Conservation (phyloP, 2,329 filamentous ascomycete species). For the Fusarium metavorans region DNA sequence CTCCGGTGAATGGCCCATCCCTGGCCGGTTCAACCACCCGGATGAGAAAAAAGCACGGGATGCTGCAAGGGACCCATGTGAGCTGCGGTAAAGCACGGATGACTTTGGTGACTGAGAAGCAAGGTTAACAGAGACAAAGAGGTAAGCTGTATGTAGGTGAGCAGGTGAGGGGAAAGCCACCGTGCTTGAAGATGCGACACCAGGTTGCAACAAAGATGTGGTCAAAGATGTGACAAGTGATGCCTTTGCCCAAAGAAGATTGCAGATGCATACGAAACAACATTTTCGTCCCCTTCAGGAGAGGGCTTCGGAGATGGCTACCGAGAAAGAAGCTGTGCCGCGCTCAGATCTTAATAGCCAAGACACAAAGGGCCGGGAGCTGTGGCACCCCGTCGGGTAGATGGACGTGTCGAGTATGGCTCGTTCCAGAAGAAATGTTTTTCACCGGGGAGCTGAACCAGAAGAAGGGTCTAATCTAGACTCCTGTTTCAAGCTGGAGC, state of each 20-base stretch:
- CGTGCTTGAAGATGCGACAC: slow-evolving; percentile 24
- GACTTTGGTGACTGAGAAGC: slow-evolving; percentile 28
- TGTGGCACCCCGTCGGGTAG: background rate
- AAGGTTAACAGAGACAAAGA: slow-evolving; percentile 24
- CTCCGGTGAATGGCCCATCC: slow-evolving; percentile 25
- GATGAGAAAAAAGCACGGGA: slow-evolving; percentile 31
- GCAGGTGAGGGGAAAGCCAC: slow-evolving; percentile 20
- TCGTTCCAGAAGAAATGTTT: slow-evolving; percentile 10
- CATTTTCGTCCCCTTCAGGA: background rate
- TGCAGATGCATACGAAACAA: slow-evolving; percentile 8
- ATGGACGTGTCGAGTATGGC: slow-evolving; percentile 7
- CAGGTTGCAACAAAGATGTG: slow-evolving; percentile 10
- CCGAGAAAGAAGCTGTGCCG: slow-evolving; percentile 2
- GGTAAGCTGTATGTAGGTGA: background rate
- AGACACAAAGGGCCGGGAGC: slow-evolving; percentile 4
- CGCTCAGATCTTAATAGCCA: slow-evolving; percentile 17
- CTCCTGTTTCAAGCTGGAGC: slow-evolving; percentile 28
- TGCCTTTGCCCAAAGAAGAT: slow-evolving; percentile 2
- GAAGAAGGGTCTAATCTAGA: background rate
- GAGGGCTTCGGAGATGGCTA: slow-evolving; percentile 14
- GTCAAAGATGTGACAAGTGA: slow-evolving; percentile 11
- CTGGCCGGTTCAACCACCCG: slow-evolving; percentile 37
- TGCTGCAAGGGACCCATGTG: slow-evolving; percentile 25
- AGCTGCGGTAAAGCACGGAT: slow-evolving; percentile 19
- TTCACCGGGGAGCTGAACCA: slow-evolving; percentile 6